These are phyloP conservation scores for Casuarina cunninghamiana DNA, from an alignment of 306 rosid species.

Conservation along the genomic window DNA sequence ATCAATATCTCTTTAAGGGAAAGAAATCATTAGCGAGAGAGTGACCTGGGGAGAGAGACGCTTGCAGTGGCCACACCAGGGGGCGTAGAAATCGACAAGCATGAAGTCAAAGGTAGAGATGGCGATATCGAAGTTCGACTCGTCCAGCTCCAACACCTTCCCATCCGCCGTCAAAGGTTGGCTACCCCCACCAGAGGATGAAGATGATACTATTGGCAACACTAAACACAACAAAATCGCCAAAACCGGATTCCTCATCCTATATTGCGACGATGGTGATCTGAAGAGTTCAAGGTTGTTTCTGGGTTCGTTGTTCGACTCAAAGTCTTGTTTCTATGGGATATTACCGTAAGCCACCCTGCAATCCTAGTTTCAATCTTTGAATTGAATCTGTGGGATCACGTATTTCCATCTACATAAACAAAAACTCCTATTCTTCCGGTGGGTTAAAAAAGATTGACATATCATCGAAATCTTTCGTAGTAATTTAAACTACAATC, in stretches of 20 bases:
- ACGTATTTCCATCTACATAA: too few species aligned
- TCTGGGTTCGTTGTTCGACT: not conserved
- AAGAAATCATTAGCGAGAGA: not conserved
- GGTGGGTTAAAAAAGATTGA: too few species aligned
- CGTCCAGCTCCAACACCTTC: conserved; percentile 77
- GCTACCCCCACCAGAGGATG: conserved; percentile 18
- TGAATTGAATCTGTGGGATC: not conserved
- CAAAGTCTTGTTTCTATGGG: not conserved
- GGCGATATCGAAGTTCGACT: conserved; percentile 82
- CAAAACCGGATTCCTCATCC: not conserved
- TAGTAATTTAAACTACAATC: too few species aligned
- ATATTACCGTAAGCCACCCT: not conserved
- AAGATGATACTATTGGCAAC: not conserved
- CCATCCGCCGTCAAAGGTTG: conserved; percentile 62
- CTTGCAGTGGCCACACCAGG: conserved; percentile 99
- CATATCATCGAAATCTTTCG: not conserved
- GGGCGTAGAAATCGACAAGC: conserved; percentile 91
- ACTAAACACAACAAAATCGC: not conserved
- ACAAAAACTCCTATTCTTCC: too few species aligned
- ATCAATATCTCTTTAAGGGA: not conserved
- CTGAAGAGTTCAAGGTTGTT: not conserved
- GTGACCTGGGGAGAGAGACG: conserved; percentile 92
- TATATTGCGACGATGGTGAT: not conserved
- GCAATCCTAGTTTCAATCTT: not conserved
- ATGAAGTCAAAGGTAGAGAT: conserved; percentile 74